These are phyloP conservation scores for Debaryomyces maramus DNA, from an alignment of 805 yeast species.

Conservation along the genomic window DNA sequence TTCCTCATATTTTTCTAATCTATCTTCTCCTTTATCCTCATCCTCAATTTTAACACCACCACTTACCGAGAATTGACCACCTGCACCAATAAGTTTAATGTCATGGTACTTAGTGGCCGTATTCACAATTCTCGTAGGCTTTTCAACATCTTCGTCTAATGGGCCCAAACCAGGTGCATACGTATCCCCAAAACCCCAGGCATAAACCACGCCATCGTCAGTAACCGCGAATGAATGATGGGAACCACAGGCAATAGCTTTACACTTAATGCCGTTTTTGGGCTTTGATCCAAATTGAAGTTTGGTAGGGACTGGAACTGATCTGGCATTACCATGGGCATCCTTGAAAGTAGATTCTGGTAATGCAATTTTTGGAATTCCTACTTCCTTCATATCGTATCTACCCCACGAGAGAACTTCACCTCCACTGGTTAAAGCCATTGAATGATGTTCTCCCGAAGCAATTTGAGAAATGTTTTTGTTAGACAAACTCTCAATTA, in stretches of 20 bases:
- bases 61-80: conserved; percentile 92
- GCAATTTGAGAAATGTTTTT: conserved; percentile 61
- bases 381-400: conserved; percentile 90
- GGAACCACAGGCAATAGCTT: conserved; percentile 73
- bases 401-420: conserved; percentile 85
- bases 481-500: conserved; percentile 61
- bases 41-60: conserved; percentile 73
- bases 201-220: conserved; percentile 77
- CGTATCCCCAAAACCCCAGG: conserved; percentile 99
- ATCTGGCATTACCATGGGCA: conserved; percentile 75
- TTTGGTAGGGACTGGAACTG: conserved; percentile 82
- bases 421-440: conserved; percentile 73
- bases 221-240: conserved; percentile 91
- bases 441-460: conserved; percentile 94
- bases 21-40: conserved; percentile 47
- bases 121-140: conserved; percentile 86
- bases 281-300: conserved; percentile 38
- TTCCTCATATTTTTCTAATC: conserved; percentile 53
- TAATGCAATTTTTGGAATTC: conserved; percentile 63
- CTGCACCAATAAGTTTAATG: conserved; percentile 78
- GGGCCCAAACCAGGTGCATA: conserved; percentile 96
- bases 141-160: conserved; percentile 80
- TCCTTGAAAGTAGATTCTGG: conserved; percentile 78
- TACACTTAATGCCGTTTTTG: conserved; percentile 32
- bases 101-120: conserved; percentile 87